Conservation (phyloP, 2,329 filamentous ascomycete genomes). For the Xylaria sp. region DNA sequence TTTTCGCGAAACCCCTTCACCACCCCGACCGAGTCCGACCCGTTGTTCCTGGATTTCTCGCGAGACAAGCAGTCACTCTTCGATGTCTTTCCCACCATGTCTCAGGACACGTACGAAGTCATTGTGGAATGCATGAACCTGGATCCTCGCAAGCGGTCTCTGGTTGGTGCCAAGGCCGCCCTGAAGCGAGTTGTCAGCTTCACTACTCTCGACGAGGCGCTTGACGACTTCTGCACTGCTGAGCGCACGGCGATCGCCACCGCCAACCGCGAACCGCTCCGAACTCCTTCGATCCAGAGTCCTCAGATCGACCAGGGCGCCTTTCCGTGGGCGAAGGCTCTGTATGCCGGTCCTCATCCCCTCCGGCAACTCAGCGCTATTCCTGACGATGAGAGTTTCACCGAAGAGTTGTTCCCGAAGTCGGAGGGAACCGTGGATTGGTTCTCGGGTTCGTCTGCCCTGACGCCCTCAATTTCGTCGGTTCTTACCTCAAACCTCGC, state of each 20-base stretch:
- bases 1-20: conserved; percentile 98
- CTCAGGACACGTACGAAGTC: conserved; percentile 95
- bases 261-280: conserved; percentile 90
- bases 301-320: conserved; percentile 78
- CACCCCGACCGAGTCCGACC: conserved; percentile 85
- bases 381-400: conserved; percentile 76
- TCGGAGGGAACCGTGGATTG: conserved; percentile 75
- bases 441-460: conserved; percentile 74
- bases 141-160: conserved; percentile 85
- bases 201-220: conserved; percentile 86
- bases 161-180: conserved; percentile 75
- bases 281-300: conserved; percentile 92
- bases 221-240: conserved; percentile 91
- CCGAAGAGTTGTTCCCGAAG: conserved; percentile 82
- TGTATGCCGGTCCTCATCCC: conserved; percentile 74
- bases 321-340: conserved; percentile 93
- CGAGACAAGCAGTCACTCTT: conserved; percentile 94
- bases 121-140: conserved; percentile 88
- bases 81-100: conserved; percentile 98
- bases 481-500: conserved; percentile 82
- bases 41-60: conserved; percentile 89
- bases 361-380: conserved; percentile 86
- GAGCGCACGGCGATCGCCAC: conserved; percentile 78
- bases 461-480: conserved; percentile 82
- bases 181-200: conserved; percentile 83